phyloP scores from a whole-genome alignment of 192 early-diverging fungal species.

The Cetraspora pellucida region DNA sequence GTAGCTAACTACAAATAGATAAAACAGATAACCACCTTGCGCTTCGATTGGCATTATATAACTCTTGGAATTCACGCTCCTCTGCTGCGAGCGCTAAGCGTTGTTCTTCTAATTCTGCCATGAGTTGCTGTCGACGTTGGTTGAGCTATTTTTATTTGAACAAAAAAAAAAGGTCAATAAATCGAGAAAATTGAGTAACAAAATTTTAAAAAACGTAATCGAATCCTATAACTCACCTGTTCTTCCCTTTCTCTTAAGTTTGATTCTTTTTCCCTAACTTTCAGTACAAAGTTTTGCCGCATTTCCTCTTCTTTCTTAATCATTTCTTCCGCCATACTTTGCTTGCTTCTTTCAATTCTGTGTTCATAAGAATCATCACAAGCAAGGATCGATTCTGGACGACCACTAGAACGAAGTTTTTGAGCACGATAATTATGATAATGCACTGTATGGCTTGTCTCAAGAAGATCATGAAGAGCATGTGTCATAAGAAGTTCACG shows the following conservation, averaged over 20 bases:
- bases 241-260: constrained; percentile 50
- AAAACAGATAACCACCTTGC: constrained; percentile 7
- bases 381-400: constrained; percentile 77
- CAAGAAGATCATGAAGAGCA: constrained; percentile 78
- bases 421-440: constrained; percentile 72
- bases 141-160: constrained; percentile 18
- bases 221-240: constrained; percentile 32
- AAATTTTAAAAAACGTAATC: neutral
- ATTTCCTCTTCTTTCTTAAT: constrained; percentile 73
- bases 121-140: constrained; percentile 33
- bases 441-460: constrained; percentile 75
- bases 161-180: neutral
- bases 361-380: constrained; percentile 82
- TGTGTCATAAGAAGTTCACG: constrained; percentile 70
- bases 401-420: constrained; percentile 66
- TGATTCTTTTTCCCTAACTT: constrained; percentile 53
- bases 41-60: constrained; percentile 18
- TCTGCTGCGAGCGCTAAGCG: constrained; percentile 29
- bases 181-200: neutral
- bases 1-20: neutral
- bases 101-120: constrained; percentile 37
- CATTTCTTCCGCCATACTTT: constrained; percentile 67
- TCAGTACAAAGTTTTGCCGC: constrained; percentile 57
- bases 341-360: constrained; percentile 67
- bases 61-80: constrained; percentile 36